Conservation (phyloP, 2,329 filamentous ascomycete species). For the Paraconiothyrium sp. region DNA sequence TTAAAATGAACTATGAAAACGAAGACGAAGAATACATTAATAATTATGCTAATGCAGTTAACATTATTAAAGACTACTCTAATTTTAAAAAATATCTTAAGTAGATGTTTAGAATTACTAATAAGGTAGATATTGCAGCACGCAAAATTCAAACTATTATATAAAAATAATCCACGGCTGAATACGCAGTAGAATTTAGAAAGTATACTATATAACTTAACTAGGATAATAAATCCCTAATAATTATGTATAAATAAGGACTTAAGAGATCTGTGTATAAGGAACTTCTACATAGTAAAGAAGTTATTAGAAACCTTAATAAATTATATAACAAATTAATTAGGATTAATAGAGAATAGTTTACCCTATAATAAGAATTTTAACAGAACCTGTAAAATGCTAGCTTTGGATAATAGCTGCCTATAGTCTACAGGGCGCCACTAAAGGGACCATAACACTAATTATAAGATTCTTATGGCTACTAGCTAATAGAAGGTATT, state of each 20-base stretch:
- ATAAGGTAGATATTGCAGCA: neutral
- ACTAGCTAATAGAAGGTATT: too few relatives aligned
- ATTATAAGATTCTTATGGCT: too few relatives aligned
- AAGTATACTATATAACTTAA: too few relatives aligned
- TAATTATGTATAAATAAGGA: too few relatives aligned
- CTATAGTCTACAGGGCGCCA: neutral
- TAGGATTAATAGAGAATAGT: neutral
- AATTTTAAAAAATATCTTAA: slow-evolving; percentile 1
- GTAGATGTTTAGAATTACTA: slow-evolving; percentile 1
- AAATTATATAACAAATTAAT: too few relatives aligned
- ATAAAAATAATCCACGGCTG: neutral
- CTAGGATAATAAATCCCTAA: too few relatives aligned
- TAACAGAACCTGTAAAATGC: neutral
- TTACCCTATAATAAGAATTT: neutral
- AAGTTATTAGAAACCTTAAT: too few relatives aligned
- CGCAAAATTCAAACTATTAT: neutral
- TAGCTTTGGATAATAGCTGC: neutral
- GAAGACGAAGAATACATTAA: neutral
- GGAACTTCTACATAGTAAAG: too few relatives aligned
- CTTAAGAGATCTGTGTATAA: too few relatives aligned
- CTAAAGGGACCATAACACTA: neutral
- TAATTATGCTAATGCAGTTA: neutral
- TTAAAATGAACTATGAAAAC: neutral
- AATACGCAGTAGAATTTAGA: too few relatives aligned
- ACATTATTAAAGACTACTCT: slow-evolving; percentile 9